A percentile compares a stretch with the other conserved stretches of the same genome.
phyloP scores from a whole-genome alignment of 139 green algal species.

The Chlamydomonas incerta region DNA sequence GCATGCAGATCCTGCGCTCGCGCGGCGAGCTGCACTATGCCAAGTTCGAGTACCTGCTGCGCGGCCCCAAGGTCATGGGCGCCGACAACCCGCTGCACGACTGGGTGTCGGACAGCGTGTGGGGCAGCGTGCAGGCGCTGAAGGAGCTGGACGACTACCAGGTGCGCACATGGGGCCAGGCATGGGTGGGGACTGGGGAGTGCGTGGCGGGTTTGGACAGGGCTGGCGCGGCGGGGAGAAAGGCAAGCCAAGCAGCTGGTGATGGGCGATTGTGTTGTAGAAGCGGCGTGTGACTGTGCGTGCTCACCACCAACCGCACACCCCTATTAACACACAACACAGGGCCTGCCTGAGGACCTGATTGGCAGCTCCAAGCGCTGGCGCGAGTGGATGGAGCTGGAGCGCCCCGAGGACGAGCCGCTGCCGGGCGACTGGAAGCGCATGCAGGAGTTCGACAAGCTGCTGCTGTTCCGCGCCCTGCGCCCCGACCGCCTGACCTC shows the following conservation, averaged over 20 bases:
- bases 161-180: neutral
- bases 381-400: slow-evolving; percentile 92
- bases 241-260: too few relatives aligned
- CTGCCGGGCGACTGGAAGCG: slow-evolving; percentile 95
- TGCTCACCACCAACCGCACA: too few relatives aligned
- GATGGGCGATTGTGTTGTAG: too few relatives aligned
- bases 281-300: too few relatives aligned
- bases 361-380: slow-evolving; percentile 87
- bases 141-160: slow-evolving; percentile 87
- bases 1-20: slow-evolving; percentile 81
- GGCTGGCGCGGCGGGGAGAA: too few relatives aligned
- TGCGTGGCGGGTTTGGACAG: too few relatives aligned
- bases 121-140: slow-evolving; percentile 63
- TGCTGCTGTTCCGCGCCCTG: slow-evolving; percentile 77
- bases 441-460: slow-evolving; percentile 86
- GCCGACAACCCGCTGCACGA: slow-evolving; percentile 84
- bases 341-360: slow-evolving; percentile 86
- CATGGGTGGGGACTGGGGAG: too few relatives aligned
- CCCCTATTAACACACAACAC: neutral
- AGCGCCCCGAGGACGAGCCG: slow-evolving; percentile 90
- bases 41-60: slow-evolving; percentile 90
- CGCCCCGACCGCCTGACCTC: slow-evolving; percentile 89
- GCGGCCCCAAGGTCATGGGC: slow-evolving; percentile 77
- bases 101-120: slow-evolving; percentile 81
- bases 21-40: slow-evolving; percentile 76